Percentiles rank a stretch among this genome's conserved stretches.
These are phyloP conservation scores for Staphylotrichum tortipilum DNA, from an alignment of 495 filamentous ascomycete species.

Conservation along the genomic window DNA sequence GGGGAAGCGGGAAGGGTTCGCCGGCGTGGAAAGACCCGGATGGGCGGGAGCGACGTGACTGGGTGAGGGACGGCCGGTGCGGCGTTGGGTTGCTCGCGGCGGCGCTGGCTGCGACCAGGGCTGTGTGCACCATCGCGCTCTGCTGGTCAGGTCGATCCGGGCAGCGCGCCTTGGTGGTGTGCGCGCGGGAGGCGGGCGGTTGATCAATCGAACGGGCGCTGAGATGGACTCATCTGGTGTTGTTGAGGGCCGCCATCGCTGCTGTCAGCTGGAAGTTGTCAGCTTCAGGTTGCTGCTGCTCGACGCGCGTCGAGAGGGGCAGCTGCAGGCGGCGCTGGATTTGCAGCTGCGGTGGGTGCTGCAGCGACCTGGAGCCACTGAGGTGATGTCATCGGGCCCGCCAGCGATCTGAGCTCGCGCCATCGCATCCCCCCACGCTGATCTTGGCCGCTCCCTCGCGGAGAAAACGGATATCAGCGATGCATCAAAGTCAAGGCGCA, in stretches of 20 bases:
- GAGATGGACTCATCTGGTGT: background rate
- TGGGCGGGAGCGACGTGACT: conserved; percentile 17
- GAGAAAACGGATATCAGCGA: too few species aligned
- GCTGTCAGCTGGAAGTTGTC: too few species aligned
- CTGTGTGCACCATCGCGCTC: conserved; percentile 31
- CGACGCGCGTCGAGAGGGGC: too few species aligned
- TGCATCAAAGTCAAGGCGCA: too few species aligned
- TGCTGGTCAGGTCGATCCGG: background rate
- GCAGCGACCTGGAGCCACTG: too few species aligned
- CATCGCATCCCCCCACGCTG: too few species aligned
- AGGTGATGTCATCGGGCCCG: background rate
- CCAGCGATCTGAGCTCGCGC: too few species aligned
- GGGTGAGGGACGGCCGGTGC: conserved; percentile 12
- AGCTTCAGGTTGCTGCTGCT: too few species aligned
- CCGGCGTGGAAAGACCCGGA: conserved; percentile 43
- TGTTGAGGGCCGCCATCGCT: too few species aligned
- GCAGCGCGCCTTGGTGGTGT: background rate
- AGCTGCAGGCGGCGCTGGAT: too few species aligned
- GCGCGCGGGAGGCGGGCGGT: background rate
- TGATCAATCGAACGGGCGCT: background rate
- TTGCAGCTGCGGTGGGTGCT: too few species aligned
- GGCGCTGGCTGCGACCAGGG: conserved; percentile 20
- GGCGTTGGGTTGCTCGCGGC: conserved; percentile 17
- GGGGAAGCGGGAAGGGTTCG: conserved; percentile 33
- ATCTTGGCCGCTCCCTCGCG: too few species aligned